A percentile compares a stretch with the other conserved stretches of the same genome.
These are phyloP conservation scores for Kwoniella shandongensis DNA, from an alignment of 768 basidiomycete species.

Conservation along the genomic window DNA sequence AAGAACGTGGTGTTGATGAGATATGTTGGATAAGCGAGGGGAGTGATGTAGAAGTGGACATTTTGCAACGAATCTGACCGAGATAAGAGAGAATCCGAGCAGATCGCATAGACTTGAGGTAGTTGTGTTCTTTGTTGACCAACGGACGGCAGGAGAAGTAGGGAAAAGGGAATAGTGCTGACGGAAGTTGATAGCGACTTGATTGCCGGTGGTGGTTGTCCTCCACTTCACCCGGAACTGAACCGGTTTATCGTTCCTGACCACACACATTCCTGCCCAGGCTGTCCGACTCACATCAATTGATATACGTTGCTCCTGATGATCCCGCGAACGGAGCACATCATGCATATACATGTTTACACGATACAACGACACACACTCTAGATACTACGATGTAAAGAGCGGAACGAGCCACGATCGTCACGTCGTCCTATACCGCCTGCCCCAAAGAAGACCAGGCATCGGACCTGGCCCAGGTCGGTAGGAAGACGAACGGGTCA, in stretches of 20 bases:
- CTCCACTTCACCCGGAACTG: not conserved
- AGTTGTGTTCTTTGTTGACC: too few species aligned
- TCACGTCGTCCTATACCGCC: conserved; percentile 7
- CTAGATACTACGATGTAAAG: conserved; percentile 43
- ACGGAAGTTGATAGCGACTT: too few species aligned
- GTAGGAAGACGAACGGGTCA: conserved; percentile 34
- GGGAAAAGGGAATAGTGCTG: too few species aligned
- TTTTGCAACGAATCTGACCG: not conserved
- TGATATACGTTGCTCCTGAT: too few species aligned
- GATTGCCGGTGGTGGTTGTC: too few species aligned
- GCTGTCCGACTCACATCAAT: too few species aligned
- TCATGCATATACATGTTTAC: not conserved
- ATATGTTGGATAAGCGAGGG: conserved; percentile 4
- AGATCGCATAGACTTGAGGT: too few species aligned
- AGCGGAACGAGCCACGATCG: conserved; percentile 44
- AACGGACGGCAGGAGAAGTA: too few species aligned
- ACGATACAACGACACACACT: not conserved
- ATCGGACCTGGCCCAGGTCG: conserved; percentile 2
- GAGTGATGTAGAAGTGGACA: not conserved
- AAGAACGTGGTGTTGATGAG: conserved; percentile 11
- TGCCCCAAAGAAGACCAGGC: not conserved
- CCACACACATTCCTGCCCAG: too few species aligned
- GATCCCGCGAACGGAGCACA: too few species aligned
- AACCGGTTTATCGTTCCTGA: too few species aligned
- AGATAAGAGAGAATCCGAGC: not conserved